These are phyloP conservation scores for Striga hermonthica DNA, from an alignment of 305 asterid genomes.

Conservation along the genomic window DNA sequence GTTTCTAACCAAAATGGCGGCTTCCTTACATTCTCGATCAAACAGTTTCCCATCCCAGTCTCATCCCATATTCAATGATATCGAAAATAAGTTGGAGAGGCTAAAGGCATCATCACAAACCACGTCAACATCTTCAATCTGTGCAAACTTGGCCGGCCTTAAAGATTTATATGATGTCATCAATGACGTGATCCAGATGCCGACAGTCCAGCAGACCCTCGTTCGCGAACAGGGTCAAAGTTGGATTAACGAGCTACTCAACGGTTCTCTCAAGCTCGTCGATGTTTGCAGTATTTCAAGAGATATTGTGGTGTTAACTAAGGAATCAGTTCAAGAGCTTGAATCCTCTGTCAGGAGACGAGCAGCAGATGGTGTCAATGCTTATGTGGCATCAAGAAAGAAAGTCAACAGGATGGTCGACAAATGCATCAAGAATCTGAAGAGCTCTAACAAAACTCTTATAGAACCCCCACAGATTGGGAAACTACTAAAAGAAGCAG, in stretches of 20 bases:
- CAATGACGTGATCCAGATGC: conserved; percentile 32
- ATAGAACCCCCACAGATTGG: conserved; percentile 19
- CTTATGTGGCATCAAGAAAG: conserved; percentile 16
- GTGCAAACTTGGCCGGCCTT: conserved; percentile 33
- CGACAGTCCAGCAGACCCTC: conserved; percentile 33
- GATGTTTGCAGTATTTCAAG: conserved; percentile 30
- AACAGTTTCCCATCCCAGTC: conserved; percentile 36
- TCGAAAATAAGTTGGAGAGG: conserved; percentile 25
- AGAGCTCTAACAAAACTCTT: conserved; percentile 25
- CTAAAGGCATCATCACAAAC: conserved; percentile 19
- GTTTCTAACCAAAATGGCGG: conserved; percentile 32
- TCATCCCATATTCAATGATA: conserved; percentile 24
- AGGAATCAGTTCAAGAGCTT: conserved; percentile 38
- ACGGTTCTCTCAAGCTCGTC: conserved; percentile 31
- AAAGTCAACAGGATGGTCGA: neutral
- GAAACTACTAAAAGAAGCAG: conserved; percentile 32
- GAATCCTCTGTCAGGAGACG: conserved; percentile 42
- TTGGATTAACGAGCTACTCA: conserved; percentile 28
- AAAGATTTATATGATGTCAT: conserved; percentile 33
- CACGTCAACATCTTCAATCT: conserved; percentile 30
- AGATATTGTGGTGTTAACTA: conserved; percentile 31
- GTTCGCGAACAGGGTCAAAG: conserved; percentile 3
- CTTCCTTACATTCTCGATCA: conserved; percentile 32
- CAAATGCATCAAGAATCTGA: conserved; percentile 15
- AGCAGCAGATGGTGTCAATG: conserved; percentile 19